Evolutionary conservation across 2,329 filamentous ascomycete genomes (phyloP).

Genomic region (Ophiocordyceps camponoti-saundersi): DNA sequence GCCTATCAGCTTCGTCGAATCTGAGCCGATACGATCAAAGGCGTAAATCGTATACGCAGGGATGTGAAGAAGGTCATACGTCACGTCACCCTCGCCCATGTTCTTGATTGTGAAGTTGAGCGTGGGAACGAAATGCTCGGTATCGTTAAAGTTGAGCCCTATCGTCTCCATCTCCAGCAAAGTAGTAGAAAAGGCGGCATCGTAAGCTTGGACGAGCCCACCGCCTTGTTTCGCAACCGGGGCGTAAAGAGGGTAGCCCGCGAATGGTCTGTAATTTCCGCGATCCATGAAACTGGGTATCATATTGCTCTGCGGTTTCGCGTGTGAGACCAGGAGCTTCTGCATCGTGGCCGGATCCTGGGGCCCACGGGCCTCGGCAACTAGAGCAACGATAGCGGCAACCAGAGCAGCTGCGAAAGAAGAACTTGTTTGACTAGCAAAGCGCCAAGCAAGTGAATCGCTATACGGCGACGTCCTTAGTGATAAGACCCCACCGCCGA

Average conservation of each 20-base stretch:
- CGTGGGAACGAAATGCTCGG: conserved; percentile 27
- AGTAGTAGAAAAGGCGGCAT: conserved; percentile 33
- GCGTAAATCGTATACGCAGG: not conserved
- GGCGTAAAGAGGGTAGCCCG: too few relatives aligned
- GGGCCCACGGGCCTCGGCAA: not conserved
- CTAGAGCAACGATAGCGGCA: not conserved
- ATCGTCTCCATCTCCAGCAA: conserved; percentile 28
- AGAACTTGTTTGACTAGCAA: too few relatives aligned
- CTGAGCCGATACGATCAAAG: too few relatives aligned
- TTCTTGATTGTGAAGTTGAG: conserved; percentile 30
- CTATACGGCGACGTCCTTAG: too few relatives aligned
- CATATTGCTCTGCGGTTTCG: conserved; percentile 1
- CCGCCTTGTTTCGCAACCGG: conserved; percentile 38
- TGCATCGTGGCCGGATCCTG: not conserved
- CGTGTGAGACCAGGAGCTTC: not conserved
- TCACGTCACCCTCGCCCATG: not conserved
- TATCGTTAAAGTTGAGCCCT: conserved; percentile 40
- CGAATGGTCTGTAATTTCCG: too few relatives aligned
- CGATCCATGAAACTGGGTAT: too few relatives aligned
- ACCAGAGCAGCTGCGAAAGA: not conserved
- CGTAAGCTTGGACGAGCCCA: conserved; percentile 27
- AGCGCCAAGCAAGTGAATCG: too few relatives aligned
- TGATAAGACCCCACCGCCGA: conserved; percentile 37
- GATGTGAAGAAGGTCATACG: not conserved
- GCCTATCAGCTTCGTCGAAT: not conserved